These are phyloP conservation scores for Blepharisma japonicum DNA, from an alignment of 73 alveolate species.

Conservation along the genomic window DNA sequence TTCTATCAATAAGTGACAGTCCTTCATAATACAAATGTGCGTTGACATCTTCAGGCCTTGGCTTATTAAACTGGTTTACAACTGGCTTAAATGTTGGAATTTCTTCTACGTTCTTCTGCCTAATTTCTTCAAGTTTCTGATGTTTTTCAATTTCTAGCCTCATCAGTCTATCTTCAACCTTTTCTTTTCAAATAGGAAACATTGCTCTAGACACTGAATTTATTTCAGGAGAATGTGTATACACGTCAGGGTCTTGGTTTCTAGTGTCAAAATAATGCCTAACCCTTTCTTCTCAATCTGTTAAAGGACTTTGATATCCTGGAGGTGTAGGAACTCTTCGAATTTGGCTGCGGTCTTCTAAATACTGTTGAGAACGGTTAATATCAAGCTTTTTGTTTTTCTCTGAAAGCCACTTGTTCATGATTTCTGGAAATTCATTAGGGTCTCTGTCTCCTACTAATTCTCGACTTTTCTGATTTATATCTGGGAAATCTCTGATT, in stretches of 20 bases:
- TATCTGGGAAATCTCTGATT: not conserved
- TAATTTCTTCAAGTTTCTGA: slow-evolving; percentile 1
- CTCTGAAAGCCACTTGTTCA: slow-evolving; percentile 17
- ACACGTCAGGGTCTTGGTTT: slow-evolving; percentile 14
- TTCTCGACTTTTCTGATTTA: not conserved
- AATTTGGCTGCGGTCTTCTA: not conserved
- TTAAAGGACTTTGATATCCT: slow-evolving; percentile 9
- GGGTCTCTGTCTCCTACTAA: slow-evolving; percentile 24
- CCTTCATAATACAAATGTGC: slow-evolving; percentile 18
- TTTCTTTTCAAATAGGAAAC: slow-evolving; percentile 12
- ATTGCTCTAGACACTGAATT: slow-evolving; percentile 22
- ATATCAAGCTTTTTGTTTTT: not conserved
- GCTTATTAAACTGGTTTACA: not conserved
- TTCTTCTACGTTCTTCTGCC: not conserved
- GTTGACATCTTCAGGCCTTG: slow-evolving; percentile 26
- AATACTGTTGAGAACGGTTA: not conserved
- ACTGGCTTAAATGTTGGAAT: slow-evolving; percentile 10
- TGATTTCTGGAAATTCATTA: not conserved
- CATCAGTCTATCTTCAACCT: not conserved
- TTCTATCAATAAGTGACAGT: not conserved
- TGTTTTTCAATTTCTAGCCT: not conserved
- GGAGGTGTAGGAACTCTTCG: not conserved
- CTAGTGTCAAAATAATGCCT: not conserved
- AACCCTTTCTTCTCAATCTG: slow-evolving; percentile 23
- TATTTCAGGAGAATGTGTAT: slow-evolving; percentile 17